Evolutionary conservation across 805 yeast species (phyloP), one percentile per base, ranked within the genome.

Genomic region (Sugiyamaella valdiviana): DNA sequence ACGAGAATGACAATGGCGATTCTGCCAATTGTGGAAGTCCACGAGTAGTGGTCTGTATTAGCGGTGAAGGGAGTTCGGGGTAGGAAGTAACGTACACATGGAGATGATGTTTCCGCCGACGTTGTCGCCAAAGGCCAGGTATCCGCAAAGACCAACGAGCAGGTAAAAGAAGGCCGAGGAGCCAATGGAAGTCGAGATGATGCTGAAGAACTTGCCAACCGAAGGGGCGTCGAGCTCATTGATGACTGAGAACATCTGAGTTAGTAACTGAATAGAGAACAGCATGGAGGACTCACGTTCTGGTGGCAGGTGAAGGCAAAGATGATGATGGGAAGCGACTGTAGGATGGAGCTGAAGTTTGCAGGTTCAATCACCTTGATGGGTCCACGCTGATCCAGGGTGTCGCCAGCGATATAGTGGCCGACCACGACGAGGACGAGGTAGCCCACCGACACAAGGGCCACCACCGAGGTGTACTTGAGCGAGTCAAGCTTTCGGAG

Each of bases 291-390:
- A 45, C 49, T 32, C 20, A 36, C 42, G 67, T 91, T 91, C 65
- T 91, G 97, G 62, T 91, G 97, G 59, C 97, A 93, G 0, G 98
- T 91, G 66, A 81, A 91, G 0, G 96, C 96, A 71, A 91, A 90
- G 12, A 91, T 91, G 57, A 89, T 82, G 54, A 90, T 85, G n/a
- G 97, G 95, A 63, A 90, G 79, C 9, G 93, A 80, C 20, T 84
- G 74, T 16, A 90, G 72, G n/a, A 80, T 69, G 14, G 73, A 62
- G 6, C 56, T 36, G 6, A 60, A 6, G 4, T 75, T 64, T 21
- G 62, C 58, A 1, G 88, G 87, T 26, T 64, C 61, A 52, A 79
- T 52, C 55, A 72, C 48, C 49, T 76, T 60, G 45, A 85, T 64
- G 0, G 68, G 69, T 0, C 89, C 90, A 46, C 70, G 72, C 12